phyloP scores from a whole-genome alignment of 129 eudicot species.

The Chrysanthemum makinoi region DNA sequence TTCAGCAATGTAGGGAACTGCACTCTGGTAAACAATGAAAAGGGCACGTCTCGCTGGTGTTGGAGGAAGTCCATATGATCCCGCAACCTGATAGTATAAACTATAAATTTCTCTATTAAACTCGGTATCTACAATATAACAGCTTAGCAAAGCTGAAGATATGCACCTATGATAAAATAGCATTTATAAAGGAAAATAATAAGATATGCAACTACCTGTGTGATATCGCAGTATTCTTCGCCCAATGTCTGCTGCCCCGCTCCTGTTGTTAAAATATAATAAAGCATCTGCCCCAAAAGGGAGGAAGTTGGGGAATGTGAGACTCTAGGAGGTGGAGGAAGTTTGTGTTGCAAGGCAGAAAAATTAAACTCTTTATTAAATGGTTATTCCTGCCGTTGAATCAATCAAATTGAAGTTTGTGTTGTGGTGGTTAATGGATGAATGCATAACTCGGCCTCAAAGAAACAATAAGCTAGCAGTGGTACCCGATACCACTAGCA shows the following conservation, averaged over 20 bases:
- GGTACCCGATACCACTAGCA: too few species aligned
- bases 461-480: too few species aligned
- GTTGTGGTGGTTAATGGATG: too few species aligned
- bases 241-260: constrained; percentile 96
- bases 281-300: constrained; percentile 96
- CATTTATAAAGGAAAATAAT: too few species aligned
- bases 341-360: too few species aligned
- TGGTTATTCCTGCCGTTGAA: too few species aligned
- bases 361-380: too few species aligned
- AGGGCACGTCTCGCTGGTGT: constrained; percentile 97
- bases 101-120: constrained; percentile 11
- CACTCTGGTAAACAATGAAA: constrained; percentile 83
- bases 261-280: constrained; percentile 86
- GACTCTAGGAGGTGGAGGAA: too few species aligned
- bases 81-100: constrained; percentile 65
- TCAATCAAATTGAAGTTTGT: too few species aligned
- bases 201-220: constrained; percentile 51
- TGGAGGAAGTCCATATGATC: constrained; percentile 90
- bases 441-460: too few species aligned
- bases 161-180: too few species aligned
- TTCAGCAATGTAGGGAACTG: constrained; percentile 96
- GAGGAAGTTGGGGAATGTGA: too few species aligned
- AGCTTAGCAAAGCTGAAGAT: not conserved
- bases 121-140: not conserved
- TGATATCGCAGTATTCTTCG: constrained; percentile 95